Evolutionary conservation across 2,329 filamentous ascomycete genomes (phyloP).

Genomic region (Balansia obtecta): DNA sequence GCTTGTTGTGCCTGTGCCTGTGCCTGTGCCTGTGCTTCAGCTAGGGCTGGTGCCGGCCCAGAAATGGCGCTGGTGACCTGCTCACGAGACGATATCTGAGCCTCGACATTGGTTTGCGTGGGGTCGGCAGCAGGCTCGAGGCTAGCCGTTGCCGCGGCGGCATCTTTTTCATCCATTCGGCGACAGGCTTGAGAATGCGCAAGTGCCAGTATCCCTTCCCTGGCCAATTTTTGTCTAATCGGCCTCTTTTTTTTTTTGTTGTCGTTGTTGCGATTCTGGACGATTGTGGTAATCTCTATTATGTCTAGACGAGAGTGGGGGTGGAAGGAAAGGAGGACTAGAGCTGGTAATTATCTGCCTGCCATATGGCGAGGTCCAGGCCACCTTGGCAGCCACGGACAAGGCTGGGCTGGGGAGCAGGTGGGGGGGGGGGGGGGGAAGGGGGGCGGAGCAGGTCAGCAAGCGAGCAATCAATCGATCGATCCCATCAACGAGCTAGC

Average conservation of each 20-base stretch:
- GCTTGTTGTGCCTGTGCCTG: neutral
- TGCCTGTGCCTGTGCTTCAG: neutral
- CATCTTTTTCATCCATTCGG: conserved; percentile 9
- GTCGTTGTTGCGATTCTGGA: neutral
- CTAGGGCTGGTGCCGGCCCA: neutral
- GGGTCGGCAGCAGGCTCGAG: conserved; percentile 7
- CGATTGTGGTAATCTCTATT: conserved; percentile 1
- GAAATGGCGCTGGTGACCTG: conserved; percentile 8
- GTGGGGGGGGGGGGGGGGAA: too few relatives aligned
- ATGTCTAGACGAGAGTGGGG: neutral
- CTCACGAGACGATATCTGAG: conserved; percentile 9
- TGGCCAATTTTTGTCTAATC: neutral
- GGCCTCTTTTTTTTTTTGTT: neutral
- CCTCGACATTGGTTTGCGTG: conserved; percentile 9
- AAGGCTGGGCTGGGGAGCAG: neutral
- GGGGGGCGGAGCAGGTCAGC: too few relatives aligned
- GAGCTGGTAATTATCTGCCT: neutral
- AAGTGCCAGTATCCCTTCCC: neutral
- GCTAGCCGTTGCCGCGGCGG: conserved; percentile 5
- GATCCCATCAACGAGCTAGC: too few relatives aligned
- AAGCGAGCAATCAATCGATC: too few relatives aligned
- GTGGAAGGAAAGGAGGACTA: neutral
- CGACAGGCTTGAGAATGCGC: neutral
- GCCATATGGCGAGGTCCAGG: neutral
- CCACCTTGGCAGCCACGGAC: neutral